These are phyloP conservation scores for Cubamyces lactineus DNA, from an alignment of 768 basidiomycete species.

Conservation along the genomic window DNA sequence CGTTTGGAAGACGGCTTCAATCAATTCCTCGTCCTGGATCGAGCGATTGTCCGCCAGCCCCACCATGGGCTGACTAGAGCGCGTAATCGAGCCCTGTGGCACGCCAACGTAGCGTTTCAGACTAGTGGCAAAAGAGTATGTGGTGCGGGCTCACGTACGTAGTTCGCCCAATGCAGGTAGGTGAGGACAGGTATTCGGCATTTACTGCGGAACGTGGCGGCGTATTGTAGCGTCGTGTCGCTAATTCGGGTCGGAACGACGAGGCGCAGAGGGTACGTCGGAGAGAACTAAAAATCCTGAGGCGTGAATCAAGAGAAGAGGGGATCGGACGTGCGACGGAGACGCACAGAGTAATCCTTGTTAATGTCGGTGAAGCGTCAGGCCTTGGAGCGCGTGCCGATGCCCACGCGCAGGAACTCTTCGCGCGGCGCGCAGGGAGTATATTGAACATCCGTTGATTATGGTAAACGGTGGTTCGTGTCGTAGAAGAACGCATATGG, in stretches of 20 bases:
- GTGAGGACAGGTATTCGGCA: slow-evolving; percentile 87
- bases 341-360: slow-evolving; percentile 84
- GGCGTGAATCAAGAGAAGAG: slow-evolving; percentile 41
- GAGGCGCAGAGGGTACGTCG: slow-evolving; percentile 88
- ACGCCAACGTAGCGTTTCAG: slow-evolving; percentile 16
- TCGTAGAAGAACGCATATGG: slow-evolving; percentile 92
- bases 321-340: slow-evolving; percentile 18
- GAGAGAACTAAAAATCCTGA: slow-evolving; percentile 71
- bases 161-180: slow-evolving; percentile 97
- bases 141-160: slow-evolving; percentile 45
- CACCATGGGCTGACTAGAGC: slow-evolving; percentile 98
- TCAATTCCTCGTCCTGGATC: slow-evolving; percentile 96
- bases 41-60: slow-evolving; percentile 95
- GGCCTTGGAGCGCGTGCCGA: slow-evolving; percentile 87
- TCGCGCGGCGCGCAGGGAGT: slow-evolving; percentile 84
- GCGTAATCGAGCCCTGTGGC: slow-evolving; percentile 85
- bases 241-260: slow-evolving; percentile 94
- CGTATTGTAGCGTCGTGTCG: slow-evolving; percentile 92
- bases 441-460: slow-evolving; percentile 80
- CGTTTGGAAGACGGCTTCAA: slow-evolving; percentile 94
- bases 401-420: slow-evolving; percentile 94
- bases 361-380: slow-evolving; percentile 98
- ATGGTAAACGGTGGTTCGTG: slow-evolving; percentile 67
- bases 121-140: background rate
- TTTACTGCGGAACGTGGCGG: slow-evolving; percentile 94